These are phyloP conservation scores for Aaosphaeria pasadenensis DNA, from an alignment of 2,329 filamentous ascomycete genomes.

Conservation along the genomic window DNA sequence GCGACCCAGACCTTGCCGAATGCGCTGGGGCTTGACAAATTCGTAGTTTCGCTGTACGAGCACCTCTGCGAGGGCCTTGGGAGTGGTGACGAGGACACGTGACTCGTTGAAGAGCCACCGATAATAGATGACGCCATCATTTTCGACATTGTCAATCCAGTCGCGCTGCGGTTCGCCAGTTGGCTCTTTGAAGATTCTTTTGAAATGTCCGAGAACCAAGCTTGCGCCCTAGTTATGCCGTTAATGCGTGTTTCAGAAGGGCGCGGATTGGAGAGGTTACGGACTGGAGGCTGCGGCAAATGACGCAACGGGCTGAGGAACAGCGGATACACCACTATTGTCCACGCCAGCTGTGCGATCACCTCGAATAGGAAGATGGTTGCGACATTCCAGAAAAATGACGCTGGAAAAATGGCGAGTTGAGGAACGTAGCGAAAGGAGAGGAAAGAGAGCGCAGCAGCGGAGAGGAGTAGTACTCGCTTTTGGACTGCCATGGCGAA, in stretches of 20 bases:
- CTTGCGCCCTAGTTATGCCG: conserved; percentile 17
- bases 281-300: conserved; percentile 53
- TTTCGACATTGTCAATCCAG: conserved; percentile 54
- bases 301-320: conserved; percentile 58
- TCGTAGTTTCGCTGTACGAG: conserved; percentile 51
- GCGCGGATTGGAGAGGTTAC: conserved; percentile 13
- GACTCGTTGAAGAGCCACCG: conserved; percentile 47
- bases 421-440: conserved; percentile 31
- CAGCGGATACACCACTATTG: conserved; percentile 54
- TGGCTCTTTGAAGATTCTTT: conserved; percentile 40
- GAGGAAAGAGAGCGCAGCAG: conserved; percentile 24
- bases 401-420: conserved; percentile 22
- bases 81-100: conserved; percentile 44
- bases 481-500: conserved; percentile 26
- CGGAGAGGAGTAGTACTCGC: conserved; percentile 19
- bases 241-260: neutral
- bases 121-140: conserved; percentile 56
- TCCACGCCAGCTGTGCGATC: conserved; percentile 37
- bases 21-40: conserved; percentile 46
- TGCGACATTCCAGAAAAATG: conserved; percentile 38
- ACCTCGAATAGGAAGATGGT: conserved; percentile 41
- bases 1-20: conserved; percentile 56
- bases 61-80: conserved; percentile 49
- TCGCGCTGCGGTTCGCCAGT: conserved; percentile 45
- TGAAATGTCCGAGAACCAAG: conserved; percentile 43